Evolutionary conservation across 2,329 filamentous ascomycete genomes (phyloP).

Genomic region (Aspergillus fumigatus): DNA sequence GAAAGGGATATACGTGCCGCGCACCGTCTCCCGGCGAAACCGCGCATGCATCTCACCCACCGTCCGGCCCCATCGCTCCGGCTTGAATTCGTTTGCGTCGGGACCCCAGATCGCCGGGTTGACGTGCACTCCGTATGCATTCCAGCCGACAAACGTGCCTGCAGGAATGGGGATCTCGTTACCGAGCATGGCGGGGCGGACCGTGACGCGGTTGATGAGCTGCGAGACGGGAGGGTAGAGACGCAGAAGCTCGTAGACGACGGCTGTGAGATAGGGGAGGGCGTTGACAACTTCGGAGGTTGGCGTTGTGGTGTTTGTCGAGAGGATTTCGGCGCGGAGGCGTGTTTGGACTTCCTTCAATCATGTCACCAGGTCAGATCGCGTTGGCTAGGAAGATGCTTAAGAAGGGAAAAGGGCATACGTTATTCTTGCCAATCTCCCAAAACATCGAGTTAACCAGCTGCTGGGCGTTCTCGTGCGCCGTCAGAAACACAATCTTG

Average conservation of each 20-base stretch:
- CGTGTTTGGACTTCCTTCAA: constrained; percentile 23
- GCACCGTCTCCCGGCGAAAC: constrained; percentile 21
- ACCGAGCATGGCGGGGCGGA: constrained; percentile 22
- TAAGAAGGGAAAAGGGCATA: background rate
- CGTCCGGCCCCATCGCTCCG: constrained; percentile 33
- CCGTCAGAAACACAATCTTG: constrained; percentile 39
- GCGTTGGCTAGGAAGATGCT: background rate
- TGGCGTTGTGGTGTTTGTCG: constrained; percentile 7
- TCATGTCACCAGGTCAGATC: background rate
- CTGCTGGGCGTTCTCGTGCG: constrained; percentile 42
- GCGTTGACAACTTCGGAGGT: constrained; percentile 26
- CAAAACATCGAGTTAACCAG: constrained; percentile 35
- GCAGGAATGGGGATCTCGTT: constrained; percentile 28
- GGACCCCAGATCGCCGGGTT: constrained; percentile 30
- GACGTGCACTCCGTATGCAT: constrained; percentile 39
- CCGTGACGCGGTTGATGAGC: constrained; percentile 44
- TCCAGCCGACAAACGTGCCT: constrained; percentile 40
- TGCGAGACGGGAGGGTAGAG: constrained; percentile 49
- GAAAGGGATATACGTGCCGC: constrained; percentile 28
- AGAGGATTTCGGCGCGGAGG: constrained; percentile 28
- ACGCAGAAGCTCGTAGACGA: constrained; percentile 46
- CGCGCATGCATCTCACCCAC: constrained; percentile 28
- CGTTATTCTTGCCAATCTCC: constrained; percentile 32
- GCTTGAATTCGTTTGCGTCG: constrained; percentile 29
- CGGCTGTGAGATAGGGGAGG: constrained; percentile 42